Evolutionary conservation across 768 basidiomycete genomes (phyloP).

Genomic region (Pleurotus cornucopiae): DNA sequence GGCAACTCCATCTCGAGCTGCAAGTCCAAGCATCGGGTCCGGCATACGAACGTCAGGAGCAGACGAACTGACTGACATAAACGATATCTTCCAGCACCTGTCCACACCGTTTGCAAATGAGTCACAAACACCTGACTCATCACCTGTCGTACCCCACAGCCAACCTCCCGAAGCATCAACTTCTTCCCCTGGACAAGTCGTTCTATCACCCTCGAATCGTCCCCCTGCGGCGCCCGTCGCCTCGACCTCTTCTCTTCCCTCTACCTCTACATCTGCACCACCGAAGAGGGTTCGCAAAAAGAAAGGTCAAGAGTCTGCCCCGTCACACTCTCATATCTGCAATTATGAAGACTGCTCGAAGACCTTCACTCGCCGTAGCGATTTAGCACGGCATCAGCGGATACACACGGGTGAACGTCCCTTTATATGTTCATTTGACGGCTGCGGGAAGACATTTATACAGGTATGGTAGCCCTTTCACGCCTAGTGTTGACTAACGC

Average conservation of each 20-base stretch:
- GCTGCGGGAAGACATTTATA: slow-evolving; percentile 89
- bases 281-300: slow-evolving; percentile 23
- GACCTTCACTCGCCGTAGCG: slow-evolving; percentile 79
- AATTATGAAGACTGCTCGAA: slow-evolving; percentile 74
- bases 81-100: slow-evolving; percentile 73
- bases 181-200: slow-evolving; percentile 19
- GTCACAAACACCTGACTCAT: slow-evolving; percentile 41
- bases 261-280: slow-evolving; percentile 18
- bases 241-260: slow-evolving; percentile 44
- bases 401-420: slow-evolving; percentile 92
- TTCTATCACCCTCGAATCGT: slow-evolving; percentile 34
- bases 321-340: slow-evolving; percentile 53
- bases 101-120: slow-evolving; percentile 65
- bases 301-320: background rate
- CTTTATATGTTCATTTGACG: slow-evolving; percentile 64
- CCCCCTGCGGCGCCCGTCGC: slow-evolving; percentile 36
- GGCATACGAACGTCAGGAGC: slow-evolving; percentile 45
- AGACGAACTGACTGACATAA: slow-evolving; percentile 66
- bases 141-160: slow-evolving; percentile 44
- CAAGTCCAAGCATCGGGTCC: slow-evolving; percentile 29
- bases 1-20: slow-evolving; percentile 28
- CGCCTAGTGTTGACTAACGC: slow-evolving; percentile 13
- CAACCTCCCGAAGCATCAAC: slow-evolving; percentile 24
- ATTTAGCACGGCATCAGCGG: slow-evolving; percentile 79
- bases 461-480: slow-evolving; percentile 48